Conservation (phyloP, 225 moss, liverwort and hornwort genomes). For the Lunularia cruciata region DNA sequence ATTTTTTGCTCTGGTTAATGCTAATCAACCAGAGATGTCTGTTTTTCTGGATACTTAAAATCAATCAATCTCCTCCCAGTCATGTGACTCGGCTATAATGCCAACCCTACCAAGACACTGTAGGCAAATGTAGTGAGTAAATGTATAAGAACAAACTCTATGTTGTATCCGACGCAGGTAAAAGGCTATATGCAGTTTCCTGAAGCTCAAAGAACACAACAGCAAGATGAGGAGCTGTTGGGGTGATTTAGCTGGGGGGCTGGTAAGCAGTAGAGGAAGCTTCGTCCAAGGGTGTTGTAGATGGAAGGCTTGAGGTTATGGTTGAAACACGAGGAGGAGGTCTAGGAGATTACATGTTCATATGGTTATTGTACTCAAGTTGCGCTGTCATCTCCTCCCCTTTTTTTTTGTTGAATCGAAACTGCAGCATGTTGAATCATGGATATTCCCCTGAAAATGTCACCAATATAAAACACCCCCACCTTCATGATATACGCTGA, state of each 20-base stretch:
- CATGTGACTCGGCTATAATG: too few relatives aligned
- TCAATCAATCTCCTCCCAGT: too few relatives aligned
- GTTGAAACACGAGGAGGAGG: too few relatives aligned
- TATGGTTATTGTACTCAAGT: slow-evolving; percentile 52
- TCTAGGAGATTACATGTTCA: slow-evolving; percentile 52
- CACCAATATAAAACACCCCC: background rate
- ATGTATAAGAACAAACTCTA: background rate
- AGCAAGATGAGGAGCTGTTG: slow-evolving; percentile 46
- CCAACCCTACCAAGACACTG: background rate
- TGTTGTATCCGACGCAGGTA: background rate
- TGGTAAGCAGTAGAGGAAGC: slow-evolving; percentile 50
- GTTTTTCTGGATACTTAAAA: too few relatives aligned
- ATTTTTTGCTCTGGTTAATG: too few relatives aligned
- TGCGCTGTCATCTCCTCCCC: slow-evolving; percentile 48
- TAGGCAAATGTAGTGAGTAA: background rate
- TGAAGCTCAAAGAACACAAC: background rate
- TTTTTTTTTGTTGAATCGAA: slow-evolving; percentile 5
- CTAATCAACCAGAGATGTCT: too few relatives aligned
- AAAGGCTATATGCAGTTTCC: slow-evolving; percentile 9
- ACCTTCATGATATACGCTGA: too few relatives aligned
- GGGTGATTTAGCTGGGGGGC: slow-evolving; percentile 51
- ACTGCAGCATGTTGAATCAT: background rate
- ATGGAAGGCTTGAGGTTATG: slow-evolving; percentile 50
- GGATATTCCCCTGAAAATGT: background rate
- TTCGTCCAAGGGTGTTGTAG: slow-evolving; percentile 43